Percentiles rank a stretch among this genome's conserved stretches.
Evolutionary conservation across 306 rosid genomes (phyloP).

Genomic region (Begonia loranthoides): DNA sequence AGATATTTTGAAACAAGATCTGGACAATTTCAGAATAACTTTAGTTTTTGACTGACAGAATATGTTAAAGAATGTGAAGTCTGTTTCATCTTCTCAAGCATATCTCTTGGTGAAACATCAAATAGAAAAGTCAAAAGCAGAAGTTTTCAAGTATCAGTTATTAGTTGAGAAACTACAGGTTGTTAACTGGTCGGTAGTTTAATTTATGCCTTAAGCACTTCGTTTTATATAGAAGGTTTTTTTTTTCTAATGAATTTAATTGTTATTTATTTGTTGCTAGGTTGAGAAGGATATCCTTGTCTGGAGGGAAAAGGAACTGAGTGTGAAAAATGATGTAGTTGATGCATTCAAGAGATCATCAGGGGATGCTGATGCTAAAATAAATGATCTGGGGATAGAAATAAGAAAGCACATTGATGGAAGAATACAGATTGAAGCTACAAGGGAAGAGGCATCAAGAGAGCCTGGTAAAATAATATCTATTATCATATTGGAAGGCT

Average conservation of each 20-base stretch:
- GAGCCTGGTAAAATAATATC: slow-evolving; percentile 46
- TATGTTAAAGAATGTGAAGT: slow-evolving; percentile 58
- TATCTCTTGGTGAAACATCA: slow-evolving; percentile 63
- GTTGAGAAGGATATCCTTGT: slow-evolving; percentile 82
- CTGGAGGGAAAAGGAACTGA: slow-evolving; percentile 85
- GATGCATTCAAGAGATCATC: slow-evolving; percentile 64
- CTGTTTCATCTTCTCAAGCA: slow-evolving; percentile 53
- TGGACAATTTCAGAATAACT: too few relatives aligned
- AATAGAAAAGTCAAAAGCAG: slow-evolving; percentile 56
- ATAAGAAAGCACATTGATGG: slow-evolving; percentile 56
- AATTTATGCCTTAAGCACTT: slow-evolving; percentile 27
- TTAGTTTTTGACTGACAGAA: slow-evolving; percentile 35
- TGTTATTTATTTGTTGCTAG: slow-evolving; percentile 23
- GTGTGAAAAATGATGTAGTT: slow-evolving; percentile 58
- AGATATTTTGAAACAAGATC: too few relatives aligned
- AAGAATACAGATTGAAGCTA: slow-evolving; percentile 43
- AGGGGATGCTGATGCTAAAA: slow-evolving; percentile 44
- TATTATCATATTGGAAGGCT: slow-evolving; percentile 4
- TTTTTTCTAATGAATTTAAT: slow-evolving; percentile 19
- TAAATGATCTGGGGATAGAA: slow-evolving; percentile 39
- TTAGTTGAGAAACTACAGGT: slow-evolving; percentile 89
- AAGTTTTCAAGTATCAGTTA: slow-evolving; percentile 56
- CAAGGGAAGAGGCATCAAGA: slow-evolving; percentile 61
- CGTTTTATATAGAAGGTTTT: slow-evolving; percentile 10
- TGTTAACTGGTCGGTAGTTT: slow-evolving; percentile 82